A percentile compares a stretch with the other conserved stretches of the same genome.
Conservation (phyloP, 495 filamentous ascomycete species). For the Platismatia glauca region DNA sequence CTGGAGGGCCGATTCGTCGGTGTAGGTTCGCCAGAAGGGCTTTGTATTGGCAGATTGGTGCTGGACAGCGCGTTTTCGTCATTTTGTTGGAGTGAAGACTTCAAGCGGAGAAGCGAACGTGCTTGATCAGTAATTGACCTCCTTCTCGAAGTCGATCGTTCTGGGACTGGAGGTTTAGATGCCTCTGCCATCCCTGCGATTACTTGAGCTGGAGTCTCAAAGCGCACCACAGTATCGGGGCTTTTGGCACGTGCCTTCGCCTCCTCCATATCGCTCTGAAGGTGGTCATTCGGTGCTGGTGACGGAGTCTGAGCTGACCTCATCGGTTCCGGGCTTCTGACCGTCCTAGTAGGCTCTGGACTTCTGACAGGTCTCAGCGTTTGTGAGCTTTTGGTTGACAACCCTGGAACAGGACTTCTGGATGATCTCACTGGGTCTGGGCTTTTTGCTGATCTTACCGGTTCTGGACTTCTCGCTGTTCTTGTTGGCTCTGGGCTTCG, state of each 20-base stretch:
- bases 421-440: constrained; percentile 9
- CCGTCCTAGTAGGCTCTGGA: constrained; percentile 13
- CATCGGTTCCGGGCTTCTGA: constrained; percentile 13
- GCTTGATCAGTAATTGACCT: constrained; percentile 18
- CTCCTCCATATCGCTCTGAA: neutral
- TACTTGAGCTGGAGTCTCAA: constrained; percentile 16
- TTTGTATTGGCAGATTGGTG: constrained; percentile 19
- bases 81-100: constrained; percentile 6
- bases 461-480: constrained; percentile 10
- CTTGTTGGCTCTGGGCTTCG: constrained; percentile 14
- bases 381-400: constrained; percentile 1
- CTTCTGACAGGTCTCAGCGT: constrained; percentile 11
- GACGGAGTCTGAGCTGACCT: neutral
- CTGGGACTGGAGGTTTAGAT: constrained; percentile 13
- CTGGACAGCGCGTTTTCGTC: constrained; percentile 13
- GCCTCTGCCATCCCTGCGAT: constrained; percentile 12
- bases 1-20: constrained; percentile 13
- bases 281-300: neutral
- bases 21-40: constrained; percentile 12
- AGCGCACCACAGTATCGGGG: constrained; percentile 1
- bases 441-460: constrained; percentile 1
- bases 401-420: constrained; percentile 11
- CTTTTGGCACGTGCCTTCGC: neutral
- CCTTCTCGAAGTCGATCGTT: constrained; percentile 15
- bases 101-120: constrained; percentile 19